Evolutionary conservation across 257 asterid genomes (phyloP).

Genomic region (Agastache rugosa): DNA sequence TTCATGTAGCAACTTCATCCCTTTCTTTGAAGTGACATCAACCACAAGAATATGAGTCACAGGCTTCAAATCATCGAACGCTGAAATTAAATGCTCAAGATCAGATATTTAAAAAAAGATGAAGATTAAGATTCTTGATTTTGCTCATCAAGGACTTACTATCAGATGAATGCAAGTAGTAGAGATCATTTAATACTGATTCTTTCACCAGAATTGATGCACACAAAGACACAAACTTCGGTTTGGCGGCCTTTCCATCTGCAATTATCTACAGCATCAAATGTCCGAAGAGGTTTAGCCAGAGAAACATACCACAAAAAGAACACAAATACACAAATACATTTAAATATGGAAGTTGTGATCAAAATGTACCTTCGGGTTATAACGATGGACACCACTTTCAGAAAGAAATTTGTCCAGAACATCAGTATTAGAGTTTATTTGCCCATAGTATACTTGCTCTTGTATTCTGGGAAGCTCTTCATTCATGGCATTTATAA

Average conservation of each 20-base stretch:
- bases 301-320: conserved; percentile 28
- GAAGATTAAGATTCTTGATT: conserved; percentile 27
- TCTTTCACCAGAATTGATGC: conserved; percentile 63
- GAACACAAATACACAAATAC: conserved; percentile 23
- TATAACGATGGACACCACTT: conserved; percentile 91
- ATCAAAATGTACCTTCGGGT: conserved; percentile 71
- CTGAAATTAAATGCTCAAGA: conserved; percentile 51
- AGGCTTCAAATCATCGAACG: conserved; percentile 91
- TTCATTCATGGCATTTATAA: conserved; percentile 89
- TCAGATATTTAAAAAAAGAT: conserved; percentile 38
- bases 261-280: conserved; percentile 74
- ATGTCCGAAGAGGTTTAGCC: conserved; percentile 36
- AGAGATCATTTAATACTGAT: conserved; percentile 65
- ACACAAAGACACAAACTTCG: conserved; percentile 74
- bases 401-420: conserved; percentile 88
- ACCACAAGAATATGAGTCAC: conserved; percentile 95
- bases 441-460: conserved; percentile 94
- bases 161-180: conserved; percentile 81
- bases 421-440: conserved; percentile 84
- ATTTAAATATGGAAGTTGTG: conserved; percentile 20
- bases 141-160: conserved; percentile 61
- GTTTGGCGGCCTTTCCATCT: conserved; percentile 83
- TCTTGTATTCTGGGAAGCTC: conserved; percentile 98
- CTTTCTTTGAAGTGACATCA: conserved; percentile 75
- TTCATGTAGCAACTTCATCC: conserved; percentile 86